Evolutionary conservation across 1,139 yeast genomes (phyloP).

Genomic region (Candida gigantensis): DNA sequence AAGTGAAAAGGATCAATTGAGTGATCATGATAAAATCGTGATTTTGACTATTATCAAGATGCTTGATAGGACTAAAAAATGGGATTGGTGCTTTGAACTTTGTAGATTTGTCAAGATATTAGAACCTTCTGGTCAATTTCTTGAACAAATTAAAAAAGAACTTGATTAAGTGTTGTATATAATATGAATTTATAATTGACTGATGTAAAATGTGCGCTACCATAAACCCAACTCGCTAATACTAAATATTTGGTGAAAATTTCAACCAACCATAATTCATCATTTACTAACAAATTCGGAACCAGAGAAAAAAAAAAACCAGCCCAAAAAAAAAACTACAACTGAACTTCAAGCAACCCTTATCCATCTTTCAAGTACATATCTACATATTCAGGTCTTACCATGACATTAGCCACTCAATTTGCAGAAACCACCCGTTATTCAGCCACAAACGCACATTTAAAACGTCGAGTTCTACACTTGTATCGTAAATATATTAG

Average conservation of each 20-base stretch:
- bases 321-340: neutral
- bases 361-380: neutral
- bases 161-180: slow-evolving; percentile 6
- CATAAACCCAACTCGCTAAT: neutral
- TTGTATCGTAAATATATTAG: slow-evolving; percentile 74
- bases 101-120: slow-evolving; percentile 46
- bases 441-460: slow-evolving; percentile 61
- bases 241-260: neutral
- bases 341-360: neutral
- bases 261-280: slow-evolving; percentile 30
- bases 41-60: slow-evolving; percentile 37
- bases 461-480: slow-evolving; percentile 64
- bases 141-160: slow-evolving; percentile 19
- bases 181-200: too few species aligned
- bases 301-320: slow-evolving; percentile 3
- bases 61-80: slow-evolving; percentile 32
- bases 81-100: slow-evolving; percentile 51
- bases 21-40: slow-evolving; percentile 32
- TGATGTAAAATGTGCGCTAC: too few species aligned
- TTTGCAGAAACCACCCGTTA: slow-evolving; percentile 82
- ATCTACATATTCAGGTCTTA: slow-evolving; percentile 3
- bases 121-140: slow-evolving; percentile 39
- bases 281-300: slow-evolving; percentile 20
- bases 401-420: slow-evolving; percentile 72
- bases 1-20: slow-evolving; percentile 20